A percentile compares a stretch with the other conserved stretches of the same genome.
phyloP scores from a whole-genome alignment of 2,329 filamentous ascomycete genomes.

The Proliferodiscus dingleyae region DNA sequence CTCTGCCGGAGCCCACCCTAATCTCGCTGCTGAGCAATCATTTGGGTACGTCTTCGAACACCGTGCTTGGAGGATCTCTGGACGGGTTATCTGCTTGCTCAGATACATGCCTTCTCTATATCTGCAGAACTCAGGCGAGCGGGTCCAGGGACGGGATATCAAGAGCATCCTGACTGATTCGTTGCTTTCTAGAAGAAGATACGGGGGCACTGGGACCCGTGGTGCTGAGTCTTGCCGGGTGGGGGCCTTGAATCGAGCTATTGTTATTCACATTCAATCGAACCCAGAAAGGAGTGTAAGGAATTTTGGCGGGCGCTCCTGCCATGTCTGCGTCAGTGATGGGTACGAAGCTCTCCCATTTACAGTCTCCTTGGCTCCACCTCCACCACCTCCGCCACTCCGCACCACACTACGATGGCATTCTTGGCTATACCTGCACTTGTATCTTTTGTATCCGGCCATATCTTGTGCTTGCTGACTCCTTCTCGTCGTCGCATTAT shows the following conservation, averaged over 20 bases:
- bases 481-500: conserved; percentile 3
- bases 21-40: conserved; percentile 17
- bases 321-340: conserved; percentile 33
- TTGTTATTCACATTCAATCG: conserved; percentile 1
- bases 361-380: conserved; percentile 3
- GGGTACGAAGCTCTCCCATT: conserved; percentile 33
- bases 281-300: conserved; percentile 6
- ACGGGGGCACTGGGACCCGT: conserved; percentile 19
- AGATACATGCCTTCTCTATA: neutral
- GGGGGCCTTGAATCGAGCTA: too few species aligned
- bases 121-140: neutral
- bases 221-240: conserved; percentile 8
- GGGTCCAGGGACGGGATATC: conserved; percentile 1
- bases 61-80: neutral
- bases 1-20: neutral
- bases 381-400: conserved; percentile 9
- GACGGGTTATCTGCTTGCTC: neutral
- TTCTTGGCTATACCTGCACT: neutral
- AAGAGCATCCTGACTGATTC: conserved; percentile 20
- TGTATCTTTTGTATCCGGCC: conserved; percentile 1
- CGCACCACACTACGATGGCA: neutral
- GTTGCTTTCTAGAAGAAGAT: conserved; percentile 17
- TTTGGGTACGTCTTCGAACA: conserved; percentile 15
- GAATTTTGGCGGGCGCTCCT: conserved; percentile 11
- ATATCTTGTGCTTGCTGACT: conserved; percentile 15